phyloP scores from a whole-genome alignment of 441 rosid genomes.

The Euphorbia schlechtendalii region DNA sequence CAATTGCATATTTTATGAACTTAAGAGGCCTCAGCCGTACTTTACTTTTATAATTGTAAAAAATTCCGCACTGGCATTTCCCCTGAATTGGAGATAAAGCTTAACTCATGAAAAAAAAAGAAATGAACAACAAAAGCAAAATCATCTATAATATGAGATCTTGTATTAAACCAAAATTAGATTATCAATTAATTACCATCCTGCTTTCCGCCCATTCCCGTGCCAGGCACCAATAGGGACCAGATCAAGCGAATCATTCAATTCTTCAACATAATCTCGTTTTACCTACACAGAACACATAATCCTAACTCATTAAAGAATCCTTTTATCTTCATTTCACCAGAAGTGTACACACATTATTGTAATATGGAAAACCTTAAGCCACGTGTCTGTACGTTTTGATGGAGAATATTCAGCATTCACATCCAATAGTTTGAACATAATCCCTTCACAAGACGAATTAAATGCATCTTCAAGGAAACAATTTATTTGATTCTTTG shows the following conservation, averaged over 20 bases:
- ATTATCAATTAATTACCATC: constrained; percentile 48
- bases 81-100: too few species aligned
- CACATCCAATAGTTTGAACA: constrained; percentile 64
- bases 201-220: constrained; percentile 90
- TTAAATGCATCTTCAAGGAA: constrained; percentile 66
- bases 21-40: neutral
- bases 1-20: neutral
- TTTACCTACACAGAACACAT: constrained; percentile 51
- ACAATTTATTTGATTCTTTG: constrained; percentile 37
- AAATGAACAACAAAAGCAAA: neutral
- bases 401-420: constrained; percentile 78
- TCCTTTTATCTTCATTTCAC: neutral
- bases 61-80: too few species aligned
- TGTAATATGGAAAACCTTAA: constrained; percentile 49
- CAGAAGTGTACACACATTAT: neutral
- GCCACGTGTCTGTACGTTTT: constrained; percentile 82
- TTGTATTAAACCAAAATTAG: neutral
- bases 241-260: constrained; percentile 78
- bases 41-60: too few species aligned
- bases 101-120: neutral
- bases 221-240: constrained; percentile 97
- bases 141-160: neutral
- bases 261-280: constrained; percentile 78
- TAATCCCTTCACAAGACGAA: constrained; percentile 80
- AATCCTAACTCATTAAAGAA: constrained; percentile 2